Evolutionary conservation across 108 stramenopile genomes (phyloP).

Genomic region (Parmales sp.): DNA sequence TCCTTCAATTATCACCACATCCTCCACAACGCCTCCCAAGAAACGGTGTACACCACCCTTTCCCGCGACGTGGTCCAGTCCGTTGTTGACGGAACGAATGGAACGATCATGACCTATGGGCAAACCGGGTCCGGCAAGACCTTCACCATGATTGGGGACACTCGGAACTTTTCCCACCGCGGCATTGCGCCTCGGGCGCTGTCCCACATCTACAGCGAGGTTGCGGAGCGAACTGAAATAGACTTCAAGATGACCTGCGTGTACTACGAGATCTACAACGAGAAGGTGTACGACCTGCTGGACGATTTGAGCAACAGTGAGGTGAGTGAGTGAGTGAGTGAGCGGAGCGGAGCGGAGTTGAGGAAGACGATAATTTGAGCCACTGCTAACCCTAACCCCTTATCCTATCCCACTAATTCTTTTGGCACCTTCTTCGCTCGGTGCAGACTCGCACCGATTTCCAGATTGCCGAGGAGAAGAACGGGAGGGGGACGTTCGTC

Average conservation of each 20-base stretch:
- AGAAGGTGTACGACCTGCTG: conserved; percentile 31
- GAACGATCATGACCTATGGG: conserved; percentile 36
- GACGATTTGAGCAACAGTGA: conserved; percentile 9
- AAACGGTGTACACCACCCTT: conserved; percentile 23
- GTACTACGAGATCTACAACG: conserved; percentile 41
- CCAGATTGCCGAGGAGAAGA: conserved; percentile 25
- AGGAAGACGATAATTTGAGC: no score
- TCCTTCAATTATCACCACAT: conserved; percentile 45
- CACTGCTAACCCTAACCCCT: no score
- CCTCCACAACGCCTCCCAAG: conserved; percentile 50
- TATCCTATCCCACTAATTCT: no score
- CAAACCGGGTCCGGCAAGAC: conserved; percentile 37
- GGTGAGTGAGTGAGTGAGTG: no score
- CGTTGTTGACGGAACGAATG: conserved; percentile 30
- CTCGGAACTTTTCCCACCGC: conserved; percentile 28
- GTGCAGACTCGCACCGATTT: conserved; percentile 14
- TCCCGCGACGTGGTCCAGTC: conserved; percentile 36
- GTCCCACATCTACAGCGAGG: conserved; percentile 28
- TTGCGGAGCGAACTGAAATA: conserved; percentile 17
- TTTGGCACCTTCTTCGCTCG: no score
- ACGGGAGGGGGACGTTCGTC: conserved; percentile 28
- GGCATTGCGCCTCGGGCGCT: conserved; percentile 35
- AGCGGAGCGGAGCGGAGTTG: no score
- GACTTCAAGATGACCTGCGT: conserved; percentile 19
- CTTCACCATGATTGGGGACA: conserved; percentile 38